Conservation (phyloP, 305 asterid genomes). For the Solanum hybrid region DNA sequence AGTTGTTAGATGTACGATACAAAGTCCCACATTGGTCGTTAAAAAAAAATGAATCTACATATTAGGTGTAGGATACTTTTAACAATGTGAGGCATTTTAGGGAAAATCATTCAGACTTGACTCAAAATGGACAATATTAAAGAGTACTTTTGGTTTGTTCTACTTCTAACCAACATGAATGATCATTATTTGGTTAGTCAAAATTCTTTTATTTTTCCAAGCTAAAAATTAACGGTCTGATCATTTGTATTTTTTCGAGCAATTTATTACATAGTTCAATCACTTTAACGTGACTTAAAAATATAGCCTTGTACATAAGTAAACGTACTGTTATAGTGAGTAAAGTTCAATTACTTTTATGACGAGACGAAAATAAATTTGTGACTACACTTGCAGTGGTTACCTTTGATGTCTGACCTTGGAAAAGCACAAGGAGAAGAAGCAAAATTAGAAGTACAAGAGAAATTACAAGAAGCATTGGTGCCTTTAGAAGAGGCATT, state of each 20-base stretch:
- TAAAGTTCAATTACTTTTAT: neutral
- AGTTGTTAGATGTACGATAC: neutral
- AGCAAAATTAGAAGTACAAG: constrained; percentile 5
- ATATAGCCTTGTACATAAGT: neutral
- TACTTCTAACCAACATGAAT: neutral
- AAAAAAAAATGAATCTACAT: neutral
- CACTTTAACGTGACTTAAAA: neutral
- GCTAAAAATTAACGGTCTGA: neutral
- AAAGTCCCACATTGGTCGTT: neutral
- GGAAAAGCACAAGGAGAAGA: constrained; percentile 28
- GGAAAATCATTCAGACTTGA: neutral
- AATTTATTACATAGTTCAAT: neutral
- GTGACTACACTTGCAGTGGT: constrained; percentile 24
- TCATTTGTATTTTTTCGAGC: neutral
- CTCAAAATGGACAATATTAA: neutral
- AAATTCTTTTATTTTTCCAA: neutral
- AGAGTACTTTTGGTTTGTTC: neutral
- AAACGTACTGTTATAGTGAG: neutral
- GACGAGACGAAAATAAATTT: neutral
- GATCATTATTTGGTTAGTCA: neutral
- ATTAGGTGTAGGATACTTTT: neutral
- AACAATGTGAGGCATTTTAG: neutral
- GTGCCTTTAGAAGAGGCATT: constrained; percentile 36
- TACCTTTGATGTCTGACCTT: constrained; percentile 18
- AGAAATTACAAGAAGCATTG: constrained; percentile 20